These are phyloP conservation scores for Parsonsia alboflavescens DNA, from an alignment of 257 asterid species.

Conservation along the genomic window DNA sequence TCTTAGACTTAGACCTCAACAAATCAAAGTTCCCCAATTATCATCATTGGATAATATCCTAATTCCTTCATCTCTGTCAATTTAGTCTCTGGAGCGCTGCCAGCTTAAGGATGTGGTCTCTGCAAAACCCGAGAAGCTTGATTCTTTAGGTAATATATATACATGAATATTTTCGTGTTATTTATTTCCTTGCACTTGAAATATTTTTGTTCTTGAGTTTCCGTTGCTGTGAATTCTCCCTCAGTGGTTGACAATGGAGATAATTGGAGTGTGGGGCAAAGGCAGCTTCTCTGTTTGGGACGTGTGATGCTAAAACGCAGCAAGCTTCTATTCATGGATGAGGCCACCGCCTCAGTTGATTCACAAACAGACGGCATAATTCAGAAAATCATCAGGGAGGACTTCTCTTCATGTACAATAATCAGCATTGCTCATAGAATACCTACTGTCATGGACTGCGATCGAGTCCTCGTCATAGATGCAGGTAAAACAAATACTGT, in stretches of 20 bases:
- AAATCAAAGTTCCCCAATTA: too few species aligned
- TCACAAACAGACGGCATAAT: conserved; percentile 87
- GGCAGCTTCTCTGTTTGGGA: conserved; percentile 95
- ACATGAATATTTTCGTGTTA: neutral
- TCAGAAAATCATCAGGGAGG: conserved; percentile 91
- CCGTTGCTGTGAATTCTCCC: neutral
- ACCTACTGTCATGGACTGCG: conserved; percentile 96
- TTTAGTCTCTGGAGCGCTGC: conserved; percentile 88
- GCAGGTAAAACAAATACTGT: too few species aligned
- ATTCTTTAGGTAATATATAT: conserved; percentile 74
- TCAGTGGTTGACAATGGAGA: conserved; percentile 82
- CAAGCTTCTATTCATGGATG: conserved; percentile 84
- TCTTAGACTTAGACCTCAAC: neutral
- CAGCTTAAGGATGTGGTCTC: conserved; percentile 93
- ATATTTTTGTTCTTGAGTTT: neutral
- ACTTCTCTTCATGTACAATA: conserved; percentile 73
- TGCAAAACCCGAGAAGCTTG: conserved; percentile 79
- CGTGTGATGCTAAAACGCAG: conserved; percentile 90
- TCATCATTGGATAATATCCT: neutral
- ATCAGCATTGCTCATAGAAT: conserved; percentile 97
- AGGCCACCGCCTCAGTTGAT: conserved; percentile 98
- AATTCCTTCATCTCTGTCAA: neutral
- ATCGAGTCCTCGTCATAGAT: conserved; percentile 80
- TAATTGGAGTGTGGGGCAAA: conserved; percentile 98
- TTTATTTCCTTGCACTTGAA: neutral